Conservation (phyloP, 2,329 filamentous ascomycete species). For the Cercospora sp. region DNA sequence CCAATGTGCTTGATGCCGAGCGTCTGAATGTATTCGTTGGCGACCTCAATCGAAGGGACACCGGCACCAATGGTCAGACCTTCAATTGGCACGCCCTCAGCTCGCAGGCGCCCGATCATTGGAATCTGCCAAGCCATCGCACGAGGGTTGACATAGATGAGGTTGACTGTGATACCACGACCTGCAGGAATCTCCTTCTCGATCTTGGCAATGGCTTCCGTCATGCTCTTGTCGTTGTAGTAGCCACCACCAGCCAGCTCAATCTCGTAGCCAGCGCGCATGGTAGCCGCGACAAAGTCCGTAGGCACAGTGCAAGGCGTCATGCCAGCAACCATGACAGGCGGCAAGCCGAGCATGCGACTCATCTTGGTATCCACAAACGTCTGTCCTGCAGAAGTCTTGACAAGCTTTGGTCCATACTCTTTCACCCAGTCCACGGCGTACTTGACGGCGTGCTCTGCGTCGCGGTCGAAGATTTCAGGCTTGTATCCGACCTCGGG, state of each 20-base stretch:
- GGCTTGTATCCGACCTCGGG: slow-evolving; percentile 95
- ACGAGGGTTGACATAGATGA: slow-evolving; percentile 87
- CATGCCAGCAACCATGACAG: slow-evolving; percentile 91
- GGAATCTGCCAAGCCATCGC: slow-evolving; percentile 94
- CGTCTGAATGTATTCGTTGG: slow-evolving; percentile 90
- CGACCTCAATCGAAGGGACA: slow-evolving; percentile 89
- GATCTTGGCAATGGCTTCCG: slow-evolving; percentile 77
- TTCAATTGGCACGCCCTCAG: slow-evolving; percentile 86
- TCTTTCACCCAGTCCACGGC: slow-evolving; percentile 98
- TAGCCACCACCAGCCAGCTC: slow-evolving; percentile 89
- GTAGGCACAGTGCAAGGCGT: slow-evolving; percentile 84
- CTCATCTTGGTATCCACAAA: slow-evolving; percentile 98
- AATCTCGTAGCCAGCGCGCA: slow-evolving; percentile 94
- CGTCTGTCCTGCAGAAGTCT: slow-evolving; percentile 82
- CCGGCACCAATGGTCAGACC: slow-evolving; percentile 90
- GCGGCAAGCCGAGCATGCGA: slow-evolving; percentile 77
- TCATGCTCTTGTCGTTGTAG: slow-evolving; percentile 80
- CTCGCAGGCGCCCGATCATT: slow-evolving; percentile 73
- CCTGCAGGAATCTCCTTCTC: slow-evolving; percentile 80
- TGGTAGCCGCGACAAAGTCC: slow-evolving; percentile 89
- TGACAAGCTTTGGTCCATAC: slow-evolving; percentile 87
- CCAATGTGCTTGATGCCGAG: slow-evolving; percentile 88
- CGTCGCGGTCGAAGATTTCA: slow-evolving; percentile 94
- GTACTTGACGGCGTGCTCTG: slow-evolving; percentile 90
- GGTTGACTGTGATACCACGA: slow-evolving; percentile 82